Percentiles rank a stretch among this genome's conserved stretches.
These are phyloP conservation scores for Rhodotorula sp. DNA, from an alignment of 1,284 basidiomycete genomes.

Conservation along the genomic window DNA sequence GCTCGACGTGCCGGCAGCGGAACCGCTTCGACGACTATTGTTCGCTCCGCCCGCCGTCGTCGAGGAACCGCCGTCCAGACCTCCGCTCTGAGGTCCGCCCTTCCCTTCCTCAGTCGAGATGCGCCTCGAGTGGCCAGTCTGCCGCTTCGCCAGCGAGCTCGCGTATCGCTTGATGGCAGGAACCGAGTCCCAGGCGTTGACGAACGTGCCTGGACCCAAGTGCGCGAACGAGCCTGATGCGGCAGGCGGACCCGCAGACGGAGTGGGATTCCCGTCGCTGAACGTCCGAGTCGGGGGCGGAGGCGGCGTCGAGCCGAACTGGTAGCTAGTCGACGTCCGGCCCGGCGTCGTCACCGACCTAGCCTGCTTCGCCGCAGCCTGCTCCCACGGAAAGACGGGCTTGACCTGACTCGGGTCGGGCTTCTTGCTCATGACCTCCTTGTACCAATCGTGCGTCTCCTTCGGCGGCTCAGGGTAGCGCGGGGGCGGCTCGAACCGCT, in stretches of 20 bases:
- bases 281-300: constrained; percentile 24
- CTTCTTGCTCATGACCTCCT: constrained; percentile 50
- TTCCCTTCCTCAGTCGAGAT: background rate
- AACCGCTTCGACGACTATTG: no score
- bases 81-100: background rate
- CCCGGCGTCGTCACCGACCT: constrained; percentile 53
- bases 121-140: background rate
- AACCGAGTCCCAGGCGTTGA: constrained; percentile 78
- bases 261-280: constrained; percentile 41
- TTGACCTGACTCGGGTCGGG: constrained; percentile 73
- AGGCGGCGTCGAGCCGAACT: constrained; percentile 51
- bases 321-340: constrained; percentile 57
- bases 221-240: constrained; percentile 41
- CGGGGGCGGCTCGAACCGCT: constrained; percentile 59
- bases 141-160: constrained; percentile 56
- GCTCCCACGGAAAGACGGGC: constrained; percentile 92
- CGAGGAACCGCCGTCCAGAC: background rate
- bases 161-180: constrained; percentile 75
- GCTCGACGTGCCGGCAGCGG: no score
- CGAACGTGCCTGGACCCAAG: constrained; percentile 47
- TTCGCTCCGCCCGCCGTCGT: background rate
- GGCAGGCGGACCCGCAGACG: constrained; percentile 54
- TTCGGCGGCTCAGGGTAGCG: constrained; percentile 46
- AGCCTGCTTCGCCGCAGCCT: constrained; percentile 47
- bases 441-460: constrained; percentile 52